Conservation (phyloP, 208 protist genomes). For the Crithidia thermophila region DNA sequence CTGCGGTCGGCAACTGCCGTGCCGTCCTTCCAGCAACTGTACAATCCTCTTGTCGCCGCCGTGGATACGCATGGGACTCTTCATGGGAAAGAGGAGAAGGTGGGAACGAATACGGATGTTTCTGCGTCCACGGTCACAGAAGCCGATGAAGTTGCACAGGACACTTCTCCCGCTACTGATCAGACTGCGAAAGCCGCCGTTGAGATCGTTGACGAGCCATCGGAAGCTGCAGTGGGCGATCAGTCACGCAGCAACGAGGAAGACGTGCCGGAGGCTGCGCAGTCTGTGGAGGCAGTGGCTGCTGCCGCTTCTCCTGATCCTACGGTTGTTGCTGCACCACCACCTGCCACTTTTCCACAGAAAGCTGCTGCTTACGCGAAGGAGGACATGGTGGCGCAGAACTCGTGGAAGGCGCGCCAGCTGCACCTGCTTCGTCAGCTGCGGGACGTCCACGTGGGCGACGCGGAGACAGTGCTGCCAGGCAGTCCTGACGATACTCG, state of each 20-base stretch:
- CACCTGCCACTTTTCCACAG: not conserved
- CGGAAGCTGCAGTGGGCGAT: not conserved
- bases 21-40: constrained; percentile 48
- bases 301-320: not conserved
- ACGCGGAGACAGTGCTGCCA: not conserved
- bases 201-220: too few relatives aligned
- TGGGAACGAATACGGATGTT: too few relatives aligned
- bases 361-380: constrained; percentile 20
- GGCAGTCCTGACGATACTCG: not conserved
- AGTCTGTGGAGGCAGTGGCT: not conserved
- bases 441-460: constrained; percentile 8
- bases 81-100: too few relatives aligned
- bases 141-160: too few relatives aligned
- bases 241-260: not conserved
- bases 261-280: too few relatives aligned
- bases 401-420: constrained; percentile 71
- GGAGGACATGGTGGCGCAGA: constrained; percentile 60
- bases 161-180: too few relatives aligned
- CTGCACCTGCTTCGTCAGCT: constrained; percentile 46
- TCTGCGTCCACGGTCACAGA: too few relatives aligned
- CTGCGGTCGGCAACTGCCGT: constrained; percentile 19
- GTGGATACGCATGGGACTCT: not conserved
- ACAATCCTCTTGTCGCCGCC: constrained; percentile 30
- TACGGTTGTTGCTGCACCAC: not conserved
- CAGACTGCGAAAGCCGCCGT: too few relatives aligned